phyloP scores from a whole-genome alignment of 805 yeast species.

The Candida succiphila region DNA sequence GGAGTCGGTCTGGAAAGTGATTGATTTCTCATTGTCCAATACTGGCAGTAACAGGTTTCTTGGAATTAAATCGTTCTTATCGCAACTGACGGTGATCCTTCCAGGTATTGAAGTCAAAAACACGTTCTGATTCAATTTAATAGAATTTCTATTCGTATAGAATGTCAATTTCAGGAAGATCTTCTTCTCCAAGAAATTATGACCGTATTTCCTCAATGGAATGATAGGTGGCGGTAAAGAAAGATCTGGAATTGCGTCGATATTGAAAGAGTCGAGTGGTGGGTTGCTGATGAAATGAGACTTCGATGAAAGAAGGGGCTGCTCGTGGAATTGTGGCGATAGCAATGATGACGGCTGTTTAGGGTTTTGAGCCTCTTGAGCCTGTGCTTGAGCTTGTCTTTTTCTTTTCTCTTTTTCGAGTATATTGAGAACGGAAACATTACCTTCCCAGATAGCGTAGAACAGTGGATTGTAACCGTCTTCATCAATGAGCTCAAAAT shows the following conservation, averaged over 20 bases:
- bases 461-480: slow-evolving; percentile 74
- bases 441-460: slow-evolving; percentile 93
- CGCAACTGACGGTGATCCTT: slow-evolving; percentile 73
- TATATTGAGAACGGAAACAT: slow-evolving; percentile 67
- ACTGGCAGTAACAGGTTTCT: slow-evolving; percentile 76
- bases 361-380: slow-evolving; percentile 2
- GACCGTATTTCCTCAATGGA: slow-evolving; percentile 91
- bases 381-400: neutral
- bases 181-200: slow-evolving; percentile 86
- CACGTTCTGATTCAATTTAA: slow-evolving; percentile 34
- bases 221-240: slow-evolving; percentile 93
- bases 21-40: slow-evolving; percentile 49
- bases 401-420: neutral
- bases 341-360: no score
- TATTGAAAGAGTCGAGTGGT: slow-evolving; percentile 4
- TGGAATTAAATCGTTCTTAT: slow-evolving; percentile 74
- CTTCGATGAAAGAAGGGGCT: neutral
- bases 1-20: slow-evolving; percentile 76
- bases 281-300: neutral
- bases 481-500: slow-evolving; percentile 59
- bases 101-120: slow-evolving; percentile 51
- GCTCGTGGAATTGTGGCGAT: slow-evolving; percentile 7
- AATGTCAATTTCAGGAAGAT: slow-evolving; percentile 73
- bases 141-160: slow-evolving; percentile 36
- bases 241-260: slow-evolving; percentile 67